Base-by-base conservation (phyloP, 225 moss, liverwort and hornwort species). In the Anthoceros angustus region DNA sequence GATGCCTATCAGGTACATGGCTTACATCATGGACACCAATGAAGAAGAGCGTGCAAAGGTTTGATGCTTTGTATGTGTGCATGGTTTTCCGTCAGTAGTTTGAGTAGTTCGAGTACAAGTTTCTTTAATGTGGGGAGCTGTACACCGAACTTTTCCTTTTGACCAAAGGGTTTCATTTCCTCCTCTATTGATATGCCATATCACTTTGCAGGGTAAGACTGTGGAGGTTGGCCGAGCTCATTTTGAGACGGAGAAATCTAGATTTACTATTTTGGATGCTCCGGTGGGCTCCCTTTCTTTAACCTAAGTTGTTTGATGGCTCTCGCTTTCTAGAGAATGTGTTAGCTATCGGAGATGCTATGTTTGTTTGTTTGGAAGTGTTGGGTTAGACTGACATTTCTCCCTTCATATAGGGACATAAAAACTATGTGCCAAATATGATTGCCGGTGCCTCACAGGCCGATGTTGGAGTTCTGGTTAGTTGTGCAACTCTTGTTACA, bases 381-480 rank as follows among this genome's bases (percentile, higher is more conserved):
- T 55, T 55, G 7, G 23, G 0, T 18, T 15, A 55, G 23, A 0
- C n/a, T 55, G 55, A 15, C n/a, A 9, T 18, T 55, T n/a, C 6
- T n/a, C n/a, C 23, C 15, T 7, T 55, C 7, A n/a, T 80, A 75
- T 71, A 93, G 92, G 95, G 95, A 64, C 95, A 98, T 63, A 98
- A 98, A 45, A 98, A 98, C 63, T 95, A 95, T 74, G 95, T 95
- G 39, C 95, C 95, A n/a, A 95, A 95, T 71, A 95, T 95, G 95
- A 95, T 95, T 24, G 91, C 82, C 63, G 95, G 95, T 70, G 95
- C 95, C 62, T 95, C 95, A 41, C 95, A 95, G 76, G 95, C 95
- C 48, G 95, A 95, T 69, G 88, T 95, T 42, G 95, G 95, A 66
- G 95, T 95, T 25, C 69, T 95, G 91, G 95, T 95, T 63, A 65